These are phyloP conservation scores for Porphyrellus cyaneotinctus DNA, from an alignment of 768 basidiomycete species.

Conservation along the genomic window DNA sequence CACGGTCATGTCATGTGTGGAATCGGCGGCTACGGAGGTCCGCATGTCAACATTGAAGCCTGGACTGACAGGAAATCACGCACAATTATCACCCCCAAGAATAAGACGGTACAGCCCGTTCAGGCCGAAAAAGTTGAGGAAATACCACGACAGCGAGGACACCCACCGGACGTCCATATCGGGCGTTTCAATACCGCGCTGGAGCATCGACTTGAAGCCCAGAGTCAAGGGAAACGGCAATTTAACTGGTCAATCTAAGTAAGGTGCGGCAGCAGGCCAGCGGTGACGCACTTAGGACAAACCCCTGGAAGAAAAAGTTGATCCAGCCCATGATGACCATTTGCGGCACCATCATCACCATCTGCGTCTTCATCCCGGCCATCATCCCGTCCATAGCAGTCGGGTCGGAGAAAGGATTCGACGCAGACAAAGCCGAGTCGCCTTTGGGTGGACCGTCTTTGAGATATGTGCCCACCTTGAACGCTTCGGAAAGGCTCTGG, in stretches of 20 bases:
- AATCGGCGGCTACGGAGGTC: constrained; percentile 61
- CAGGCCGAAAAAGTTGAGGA: constrained; percentile 96
- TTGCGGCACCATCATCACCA: constrained; percentile 98
- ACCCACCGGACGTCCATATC: constrained; percentile 99
- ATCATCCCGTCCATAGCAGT: constrained; percentile 97
- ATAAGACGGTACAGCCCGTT: constrained; percentile 94
- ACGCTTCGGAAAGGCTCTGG: constrained; percentile 66
- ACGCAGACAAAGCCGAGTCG: constrained; percentile 53
- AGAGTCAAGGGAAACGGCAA: constrained; percentile 95
- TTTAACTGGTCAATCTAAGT: constrained; percentile 57
- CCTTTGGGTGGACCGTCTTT: constrained; percentile 76
- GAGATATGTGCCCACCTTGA: constrained; percentile 73
- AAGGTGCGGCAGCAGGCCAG: not conserved
- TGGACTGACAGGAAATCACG: constrained; percentile 25
- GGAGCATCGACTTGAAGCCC: constrained; percentile 97
- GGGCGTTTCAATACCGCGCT: constrained; percentile 89
- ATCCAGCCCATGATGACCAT: constrained; percentile 99
- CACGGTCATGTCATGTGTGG: constrained; percentile 67
- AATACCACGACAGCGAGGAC: constrained; percentile 98
- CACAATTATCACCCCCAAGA: constrained; percentile 86
- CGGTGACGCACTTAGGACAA: constrained; percentile 81
- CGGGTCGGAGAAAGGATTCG: constrained; percentile 87
- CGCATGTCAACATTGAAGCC: constrained; percentile 14
- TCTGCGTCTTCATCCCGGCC: constrained; percentile 98
- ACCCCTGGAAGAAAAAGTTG: constrained; percentile 99